These are phyloP conservation scores for Hevea brasiliensis DNA, from an alignment of 345 rosid species.

Conservation along the genomic window DNA sequence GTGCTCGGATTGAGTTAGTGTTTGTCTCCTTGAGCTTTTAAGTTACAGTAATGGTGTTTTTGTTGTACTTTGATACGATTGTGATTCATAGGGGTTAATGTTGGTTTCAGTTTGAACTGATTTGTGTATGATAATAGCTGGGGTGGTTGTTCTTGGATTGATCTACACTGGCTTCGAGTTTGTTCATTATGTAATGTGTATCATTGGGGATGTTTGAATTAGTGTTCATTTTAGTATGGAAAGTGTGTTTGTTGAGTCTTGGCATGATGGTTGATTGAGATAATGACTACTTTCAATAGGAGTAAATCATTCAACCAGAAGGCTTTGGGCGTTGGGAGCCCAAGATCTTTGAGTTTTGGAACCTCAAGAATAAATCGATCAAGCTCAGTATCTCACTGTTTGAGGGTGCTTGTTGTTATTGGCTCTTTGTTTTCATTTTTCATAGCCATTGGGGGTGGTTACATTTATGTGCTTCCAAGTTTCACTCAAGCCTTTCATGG, in stretches of 20 bases:
- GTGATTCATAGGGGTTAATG: constrained; percentile 12
- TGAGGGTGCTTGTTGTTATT: constrained; percentile 45
- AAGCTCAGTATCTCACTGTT: constrained; percentile 45
- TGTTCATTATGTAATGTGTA: constrained; percentile 8
- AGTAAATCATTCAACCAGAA: constrained; percentile 38
- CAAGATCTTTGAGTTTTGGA: constrained; percentile 36
- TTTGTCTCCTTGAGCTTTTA: not conserved
- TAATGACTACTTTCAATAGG: constrained; percentile 49
- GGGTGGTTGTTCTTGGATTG: constrained; percentile 12
- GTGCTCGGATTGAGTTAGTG: constrained; percentile 11
- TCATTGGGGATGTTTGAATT: constrained; percentile 14
- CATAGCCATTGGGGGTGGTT: constrained; percentile 54
- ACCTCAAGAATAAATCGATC: constrained; percentile 36
- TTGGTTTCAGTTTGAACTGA: constrained; percentile 10
- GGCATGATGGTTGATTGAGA: constrained; percentile 34
- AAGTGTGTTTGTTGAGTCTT: constrained; percentile 16
- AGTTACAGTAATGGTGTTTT: not conserved
- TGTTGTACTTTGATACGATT: constrained; percentile 7
- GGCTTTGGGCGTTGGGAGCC: constrained; percentile 44
- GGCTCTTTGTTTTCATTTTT: constrained; percentile 56
- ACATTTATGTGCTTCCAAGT: constrained; percentile 64
- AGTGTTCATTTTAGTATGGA: not conserved
- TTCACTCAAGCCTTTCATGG: constrained; percentile 49
- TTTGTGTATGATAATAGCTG: constrained; percentile 10
- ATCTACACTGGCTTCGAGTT: constrained; percentile 14